Percentiles rank a stretch among this genome's conserved stretches.
Conservation (phyloP, 2,329 filamentous ascomycete genomes). For the Penicillium sp. region DNA sequence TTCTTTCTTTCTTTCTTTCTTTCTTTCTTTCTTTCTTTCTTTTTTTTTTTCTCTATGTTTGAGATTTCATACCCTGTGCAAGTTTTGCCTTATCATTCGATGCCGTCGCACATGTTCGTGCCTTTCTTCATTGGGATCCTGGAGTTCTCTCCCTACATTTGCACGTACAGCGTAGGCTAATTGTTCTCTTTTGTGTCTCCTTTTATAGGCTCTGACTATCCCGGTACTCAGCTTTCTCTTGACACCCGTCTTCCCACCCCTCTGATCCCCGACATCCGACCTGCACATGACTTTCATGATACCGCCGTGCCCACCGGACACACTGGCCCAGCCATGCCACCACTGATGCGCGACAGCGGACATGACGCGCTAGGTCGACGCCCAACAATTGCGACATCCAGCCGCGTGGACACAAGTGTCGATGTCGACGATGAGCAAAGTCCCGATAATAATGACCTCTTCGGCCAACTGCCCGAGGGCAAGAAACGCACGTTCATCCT, state of each 20-base stretch:
- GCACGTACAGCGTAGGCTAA: slow-evolving; percentile 43
- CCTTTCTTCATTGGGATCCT: slow-evolving; percentile 16
- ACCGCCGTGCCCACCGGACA: slow-evolving; percentile 62
- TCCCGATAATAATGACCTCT: slow-evolving; percentile 63
- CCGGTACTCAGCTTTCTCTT: slow-evolving; percentile 60
- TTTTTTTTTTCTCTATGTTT: background rate
- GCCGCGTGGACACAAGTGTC: slow-evolving; percentile 19
- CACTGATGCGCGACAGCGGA: slow-evolving; percentile 58
- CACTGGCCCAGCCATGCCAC: slow-evolving; percentile 60
- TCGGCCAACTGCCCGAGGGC: slow-evolving; percentile 81
- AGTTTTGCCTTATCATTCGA: slow-evolving; percentile 20
- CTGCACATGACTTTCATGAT: slow-evolving; percentile 69
- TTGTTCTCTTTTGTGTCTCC: slow-evolving; percentile 25
- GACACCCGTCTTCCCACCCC: slow-evolving; percentile 51
- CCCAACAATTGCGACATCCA: slow-evolving; percentile 30
- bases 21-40: background rate
- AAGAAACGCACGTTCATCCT: slow-evolving; percentile 97
- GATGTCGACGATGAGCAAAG: slow-evolving; percentile 29
- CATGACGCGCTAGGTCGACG: slow-evolving; percentile 45
- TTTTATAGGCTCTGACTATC: slow-evolving; percentile 41
- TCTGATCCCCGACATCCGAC: slow-evolving; percentile 66
- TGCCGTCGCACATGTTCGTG: slow-evolving; percentile 17
- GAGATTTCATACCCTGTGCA: slow-evolving; percentile 26
- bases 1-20: slow-evolving; percentile 1
- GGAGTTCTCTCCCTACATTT: slow-evolving; percentile 10